A percentile compares a stretch with the other conserved stretches of the same genome.
phyloP scores from a whole-genome alignment of 1,139 yeast genomes.

The Saccharomyces hybrid region DNA sequence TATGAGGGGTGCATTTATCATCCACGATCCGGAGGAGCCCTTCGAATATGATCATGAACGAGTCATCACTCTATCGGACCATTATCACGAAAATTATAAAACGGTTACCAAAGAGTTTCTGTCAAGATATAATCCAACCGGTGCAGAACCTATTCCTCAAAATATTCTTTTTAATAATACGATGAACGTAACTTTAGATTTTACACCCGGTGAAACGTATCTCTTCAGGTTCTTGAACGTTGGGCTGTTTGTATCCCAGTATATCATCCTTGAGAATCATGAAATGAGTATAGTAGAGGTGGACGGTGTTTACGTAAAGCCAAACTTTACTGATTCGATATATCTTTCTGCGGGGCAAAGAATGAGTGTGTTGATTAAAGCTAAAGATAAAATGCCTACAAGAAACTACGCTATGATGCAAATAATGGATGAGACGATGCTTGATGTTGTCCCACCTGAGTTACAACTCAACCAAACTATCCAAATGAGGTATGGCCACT shows the following conservation, averaged over 20 bases:
- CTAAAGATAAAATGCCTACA: conserved; percentile 38
- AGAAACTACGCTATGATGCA: conserved; percentile 58
- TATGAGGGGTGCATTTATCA: conserved; percentile 57
- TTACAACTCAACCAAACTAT: conserved; percentile 48
- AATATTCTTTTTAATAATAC: conserved; percentile 58
- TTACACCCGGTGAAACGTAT: conserved; percentile 56
- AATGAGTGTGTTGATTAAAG: conserved; percentile 50
- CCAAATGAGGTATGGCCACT: conserved; percentile 43
- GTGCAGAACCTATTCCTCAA: conserved; percentile 75
- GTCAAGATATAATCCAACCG: conserved; percentile 66
- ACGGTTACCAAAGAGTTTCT: conserved; percentile 43
- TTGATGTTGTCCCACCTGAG: conserved; percentile 52
- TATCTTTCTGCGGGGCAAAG: conserved; percentile 69
- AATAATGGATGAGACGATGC: conserved; percentile 54
- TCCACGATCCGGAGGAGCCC: conserved; percentile 47
- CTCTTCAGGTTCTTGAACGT: conserved; percentile 54
- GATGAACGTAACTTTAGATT: conserved; percentile 47
- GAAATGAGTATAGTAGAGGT: conserved; percentile 60
- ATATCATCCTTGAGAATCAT: conserved; percentile 59
- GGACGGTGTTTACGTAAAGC: conserved; percentile 62
- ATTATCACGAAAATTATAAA: conserved; percentile 49
- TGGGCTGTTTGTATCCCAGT: conserved; percentile 69
- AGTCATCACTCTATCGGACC: conserved; percentile 48
- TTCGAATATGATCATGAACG: conserved; percentile 59
- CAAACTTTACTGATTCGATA: conserved; percentile 46